Evolutionary conservation across 2,329 filamentous ascomycete genomes (phyloP), one percentile per base, ranked within the genome.

Genomic region (Fusarium sororula): DNA sequence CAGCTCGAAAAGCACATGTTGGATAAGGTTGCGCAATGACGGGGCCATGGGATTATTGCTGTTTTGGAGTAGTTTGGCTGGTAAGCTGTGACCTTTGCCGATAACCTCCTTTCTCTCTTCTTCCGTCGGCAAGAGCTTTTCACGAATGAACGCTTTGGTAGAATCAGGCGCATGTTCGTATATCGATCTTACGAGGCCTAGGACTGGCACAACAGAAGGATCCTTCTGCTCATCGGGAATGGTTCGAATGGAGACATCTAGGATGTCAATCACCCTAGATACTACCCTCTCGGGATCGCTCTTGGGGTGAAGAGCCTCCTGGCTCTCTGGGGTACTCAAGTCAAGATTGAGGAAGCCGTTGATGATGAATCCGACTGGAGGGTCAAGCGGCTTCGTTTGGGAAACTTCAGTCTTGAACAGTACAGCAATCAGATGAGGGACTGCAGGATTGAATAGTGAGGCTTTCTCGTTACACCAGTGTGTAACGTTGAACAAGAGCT

Each of bases 401-500:
- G 91, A 85, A 15, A 91, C 85, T 20, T 90, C 81, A 26, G 84
- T 84, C 56, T 85, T 89, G 72, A 88, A 88, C 37, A 98, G 85
- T 24, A 98, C 88, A 50, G 89, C 88, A 64, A 95, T 85, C 35
- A 98, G 89, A 67, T 90, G 87, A 17, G 91, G 88, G 47, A 97
- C 87, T 6, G 92, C 90, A 28, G 88, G 84, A 3, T 90, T 90
- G 79, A 98, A 97, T 1, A 86, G 83, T 2, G 85, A 81, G 9
- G 84, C 83, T 32, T 92, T 86, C 47, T 91, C 87, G 8, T 91
- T 90, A 74, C 92, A 92, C 78, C 91, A 91, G 77, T 95, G 91
- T 4, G 93, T 93, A 60, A 98, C 87, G 81, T 98, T 98, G 86
- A 97, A 98, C 58, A 97, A 84, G 45, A 98, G 87, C 79, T 97